These are phyloP conservation scores for Domatiomyces globalis DNA, from an alignment of 2,329 filamentous ascomycete genomes.

Conservation along the genomic window DNA sequence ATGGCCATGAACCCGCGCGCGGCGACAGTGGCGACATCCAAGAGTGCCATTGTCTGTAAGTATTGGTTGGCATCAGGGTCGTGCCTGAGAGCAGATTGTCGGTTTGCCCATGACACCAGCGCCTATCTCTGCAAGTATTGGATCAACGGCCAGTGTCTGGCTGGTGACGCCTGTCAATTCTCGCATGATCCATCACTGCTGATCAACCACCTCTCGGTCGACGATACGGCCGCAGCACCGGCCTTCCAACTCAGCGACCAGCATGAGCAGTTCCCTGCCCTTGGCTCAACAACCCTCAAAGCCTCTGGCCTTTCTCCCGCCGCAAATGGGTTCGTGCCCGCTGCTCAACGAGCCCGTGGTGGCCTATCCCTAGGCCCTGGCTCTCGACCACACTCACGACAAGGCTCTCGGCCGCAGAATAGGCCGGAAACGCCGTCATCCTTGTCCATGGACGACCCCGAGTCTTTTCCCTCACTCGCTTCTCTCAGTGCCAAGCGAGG, in stretches of 20 bases:
- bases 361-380: conserved; percentile 13
- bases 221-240: conserved; percentile 43
- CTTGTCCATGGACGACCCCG: conserved; percentile 77
- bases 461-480: conserved; percentile 83
- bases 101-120: conserved; percentile 91
- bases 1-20: conserved; percentile 63
- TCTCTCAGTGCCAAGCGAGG: conserved; percentile 58
- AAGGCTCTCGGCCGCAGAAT: conserved; percentile 65
- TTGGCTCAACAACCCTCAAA: conserved; percentile 33
- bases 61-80: conserved; percentile 94
- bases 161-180: conserved; percentile 87
- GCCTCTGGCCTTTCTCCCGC: conserved; percentile 22
- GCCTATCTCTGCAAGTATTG: conserved; percentile 99
- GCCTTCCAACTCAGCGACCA: conserved; percentile 65
- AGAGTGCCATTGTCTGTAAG: conserved; percentile 85
- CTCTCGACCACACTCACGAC: conserved; percentile 63
- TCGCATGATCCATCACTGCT: conserved; percentile 86
- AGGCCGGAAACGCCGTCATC: conserved; percentile 41
- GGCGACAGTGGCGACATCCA: conserved; percentile 61
- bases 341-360: conserved; percentile 7
- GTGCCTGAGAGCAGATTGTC: conserved; percentile 86
- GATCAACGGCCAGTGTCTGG: conserved; percentile 88
- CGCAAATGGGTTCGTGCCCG: conserved; percentile 19
- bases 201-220: conserved; percentile 57
- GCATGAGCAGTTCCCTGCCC: conserved; percentile 67